Evolutionary conservation across 2,329 filamentous ascomycete species (phyloP).

Genomic region (Aspergillus ochraceus): DNA sequence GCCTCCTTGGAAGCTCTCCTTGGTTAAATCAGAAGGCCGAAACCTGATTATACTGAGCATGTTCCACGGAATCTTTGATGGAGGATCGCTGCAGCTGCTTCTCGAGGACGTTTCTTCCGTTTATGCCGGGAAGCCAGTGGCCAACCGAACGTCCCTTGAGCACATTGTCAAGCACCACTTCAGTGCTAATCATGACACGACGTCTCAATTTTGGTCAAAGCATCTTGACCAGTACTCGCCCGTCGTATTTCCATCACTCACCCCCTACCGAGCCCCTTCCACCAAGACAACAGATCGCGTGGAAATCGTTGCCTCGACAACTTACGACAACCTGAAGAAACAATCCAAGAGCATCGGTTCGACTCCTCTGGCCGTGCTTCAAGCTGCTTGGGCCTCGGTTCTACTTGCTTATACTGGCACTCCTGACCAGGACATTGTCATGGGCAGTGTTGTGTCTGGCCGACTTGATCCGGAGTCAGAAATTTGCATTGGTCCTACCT

Average conservation of each 20-base stretch:
- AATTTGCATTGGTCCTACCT: slow-evolving; percentile 33
- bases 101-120: slow-evolving; percentile 30
- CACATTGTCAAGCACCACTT: slow-evolving; percentile 29
- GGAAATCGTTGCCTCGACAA: slow-evolving; percentile 22
- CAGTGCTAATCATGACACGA: slow-evolving; percentile 18
- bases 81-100: slow-evolving; percentile 36
- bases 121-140: slow-evolving; percentile 14
- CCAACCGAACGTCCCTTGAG: slow-evolving; percentile 23
- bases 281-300: slow-evolving; percentile 17
- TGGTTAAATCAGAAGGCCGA: slow-evolving; percentile 11
- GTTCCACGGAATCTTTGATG: slow-evolving; percentile 41
- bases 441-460: slow-evolving; percentile 38
- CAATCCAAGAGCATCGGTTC: slow-evolving; percentile 27
- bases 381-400: slow-evolving; percentile 39
- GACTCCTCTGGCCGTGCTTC: slow-evolving; percentile 36
- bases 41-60: slow-evolving; percentile 31
- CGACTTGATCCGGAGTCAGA: slow-evolving; percentile 25
- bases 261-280: slow-evolving; percentile 16
- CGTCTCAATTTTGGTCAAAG: slow-evolving; percentile 23
- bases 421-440: slow-evolving; percentile 34
- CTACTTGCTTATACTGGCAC: slow-evolving; percentile 33
- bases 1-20: slow-evolving; percentile 26
- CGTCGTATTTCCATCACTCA: slow-evolving; percentile 25
- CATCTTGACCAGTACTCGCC: slow-evolving; percentile 22
- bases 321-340: slow-evolving; percentile 29